These are phyloP conservation scores for Clitopilus hobsonii DNA, from an alignment of 768 basidiomycete genomes.

Conservation along the genomic window DNA sequence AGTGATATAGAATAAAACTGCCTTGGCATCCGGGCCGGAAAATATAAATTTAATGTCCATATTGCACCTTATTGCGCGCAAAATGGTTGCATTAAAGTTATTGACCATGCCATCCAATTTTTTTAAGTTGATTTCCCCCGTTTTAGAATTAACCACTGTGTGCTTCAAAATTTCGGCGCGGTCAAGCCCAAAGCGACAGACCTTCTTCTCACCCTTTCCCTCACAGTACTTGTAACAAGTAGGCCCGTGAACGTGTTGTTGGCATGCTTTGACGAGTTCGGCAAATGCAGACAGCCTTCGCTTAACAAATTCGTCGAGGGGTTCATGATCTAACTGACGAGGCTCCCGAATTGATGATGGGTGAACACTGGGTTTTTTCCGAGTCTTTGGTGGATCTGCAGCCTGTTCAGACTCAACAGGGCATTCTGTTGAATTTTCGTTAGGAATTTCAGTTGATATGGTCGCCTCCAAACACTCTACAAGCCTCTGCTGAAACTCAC, in stretches of 20 bases:
- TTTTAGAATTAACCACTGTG: slow-evolving; percentile 21
- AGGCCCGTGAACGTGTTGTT: slow-evolving; percentile 24
- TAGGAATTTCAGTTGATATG: slow-evolving; percentile 20
- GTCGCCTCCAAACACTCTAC: slow-evolving; percentile 22
- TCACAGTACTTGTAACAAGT: slow-evolving; percentile 37
- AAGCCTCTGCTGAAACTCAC: slow-evolving; percentile 12
- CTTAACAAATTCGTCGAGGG: too few relatives aligned
- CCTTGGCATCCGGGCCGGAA: slow-evolving; percentile 30
- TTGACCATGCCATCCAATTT: slow-evolving; percentile 37
- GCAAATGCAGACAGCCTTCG: slow-evolving; percentile 2
- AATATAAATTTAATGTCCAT: slow-evolving; percentile 45
- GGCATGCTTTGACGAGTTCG: slow-evolving; percentile 18
- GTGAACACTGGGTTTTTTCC: too few relatives aligned
- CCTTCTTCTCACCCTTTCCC: slow-evolving; percentile 11
- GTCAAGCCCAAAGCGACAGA: slow-evolving; percentile 27
- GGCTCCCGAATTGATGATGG: too few relatives aligned
- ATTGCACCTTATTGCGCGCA: slow-evolving; percentile 32
- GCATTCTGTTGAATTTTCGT: too few relatives aligned
- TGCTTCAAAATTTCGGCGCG: slow-evolving; percentile 5
- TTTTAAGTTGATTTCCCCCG: slow-evolving; percentile 24
- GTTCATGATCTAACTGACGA: too few relatives aligned
- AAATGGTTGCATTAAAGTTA: slow-evolving; percentile 35
- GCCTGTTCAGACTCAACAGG: too few relatives aligned
- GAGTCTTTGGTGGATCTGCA: too few relatives aligned
- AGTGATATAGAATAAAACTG: slow-evolving; percentile 40